Evolutionary conservation across 305 asterid species (phyloP), one percentile per base, ranked within the genome.

Genomic region (Fraxinus ornus): DNA sequence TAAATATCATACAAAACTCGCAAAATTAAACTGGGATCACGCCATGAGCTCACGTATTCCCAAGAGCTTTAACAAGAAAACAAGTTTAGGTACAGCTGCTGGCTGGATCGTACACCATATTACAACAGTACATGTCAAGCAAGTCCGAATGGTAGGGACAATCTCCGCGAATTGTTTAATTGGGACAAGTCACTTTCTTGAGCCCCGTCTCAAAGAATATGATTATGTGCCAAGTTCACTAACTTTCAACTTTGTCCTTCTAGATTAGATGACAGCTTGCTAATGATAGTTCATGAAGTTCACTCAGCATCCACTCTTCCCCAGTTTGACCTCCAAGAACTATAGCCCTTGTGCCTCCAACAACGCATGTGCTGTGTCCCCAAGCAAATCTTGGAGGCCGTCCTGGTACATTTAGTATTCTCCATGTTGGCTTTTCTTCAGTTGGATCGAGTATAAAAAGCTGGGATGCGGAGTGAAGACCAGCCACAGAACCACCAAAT

Each of bases 311-410:
- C 97, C 97, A 93, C 78, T 93, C 97, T 79, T 93, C 97, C 85
- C 97, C 97, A 8, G 96, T 93, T 85, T 92, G 97, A 75, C 97
- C 96, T 75, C 97, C 97, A 13, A 93, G 95, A 49, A 93, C 97
- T 22, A 93, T 84, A 66, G 96, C 97, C 78, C 97, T 89, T 17
- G 97, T 93, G 80, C 97, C 97, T 6, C 97, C 97, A 75, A 93
- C 97, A 30, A 93, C 89, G 76, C 97, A 93, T 2, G 97, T 93
- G 75, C 95, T 92, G 70, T 93, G 97, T 5, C 97, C 97, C 97
- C 97, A 93, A 4, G 97, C 97, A 81, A 89, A 89, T 81, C 98
- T 87, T 10, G 98, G 98, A 7, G 95, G 95, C 62, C 92, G 82
- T 30, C 98, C 98, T 0, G 98, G 94, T 17, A 93, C 98, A 36